Evolutionary conservation across 2,329 filamentous ascomycete species (phyloP), one percentile per base, ranked within the genome.

Genomic region (Penicillium freii): DNA sequence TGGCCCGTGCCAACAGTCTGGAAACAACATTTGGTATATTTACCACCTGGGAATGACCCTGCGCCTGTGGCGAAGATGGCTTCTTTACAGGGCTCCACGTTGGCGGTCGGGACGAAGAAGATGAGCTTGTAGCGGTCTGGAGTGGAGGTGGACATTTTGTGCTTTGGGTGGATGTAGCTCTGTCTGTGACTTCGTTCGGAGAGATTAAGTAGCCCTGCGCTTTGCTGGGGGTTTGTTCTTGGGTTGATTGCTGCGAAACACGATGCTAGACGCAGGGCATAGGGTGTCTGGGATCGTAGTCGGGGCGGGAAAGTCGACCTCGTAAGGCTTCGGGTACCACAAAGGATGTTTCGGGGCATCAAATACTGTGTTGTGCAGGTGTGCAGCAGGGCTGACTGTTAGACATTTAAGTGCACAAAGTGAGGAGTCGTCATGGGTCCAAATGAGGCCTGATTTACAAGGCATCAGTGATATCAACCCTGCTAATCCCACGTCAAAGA

Each of bases 61-160:
- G 75, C 77, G 4, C 77, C 76, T 17, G 70, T 71, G 11, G 70
- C 67, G 58, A 77, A 78, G 52, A 79, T 63, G 23, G 77, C 77
- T 39, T 75, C 69, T 59, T 78, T 78, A 63, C 74, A 77, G 10
- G 62, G 40, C 44, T 77, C 72, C 33, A 73, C 63, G 58, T 75
- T 67, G n/a, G 70, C 58, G 29, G 70, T 65, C 1, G 77, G 77
- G 10, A 76, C 74, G 59, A 73, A 77, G 69, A 78, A 79, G 57
- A 77, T 59, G n/a, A 79, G 73, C 55, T 78, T 77, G 67, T 77
- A 74, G 55, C 71, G 71, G 56, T 69, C 69, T 42, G 63, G 57
- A 21, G 62, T 34, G 25, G 62, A 58, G 17, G 61, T 59, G 9
- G 67, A 63, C 71, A 73, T 74, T 34, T 39, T 62, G 27, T 36